Evolutionary conservation across 225 moss, liverwort and hornwort genomes (phyloP).

Genomic region (Straminergon stramineum): DNA sequence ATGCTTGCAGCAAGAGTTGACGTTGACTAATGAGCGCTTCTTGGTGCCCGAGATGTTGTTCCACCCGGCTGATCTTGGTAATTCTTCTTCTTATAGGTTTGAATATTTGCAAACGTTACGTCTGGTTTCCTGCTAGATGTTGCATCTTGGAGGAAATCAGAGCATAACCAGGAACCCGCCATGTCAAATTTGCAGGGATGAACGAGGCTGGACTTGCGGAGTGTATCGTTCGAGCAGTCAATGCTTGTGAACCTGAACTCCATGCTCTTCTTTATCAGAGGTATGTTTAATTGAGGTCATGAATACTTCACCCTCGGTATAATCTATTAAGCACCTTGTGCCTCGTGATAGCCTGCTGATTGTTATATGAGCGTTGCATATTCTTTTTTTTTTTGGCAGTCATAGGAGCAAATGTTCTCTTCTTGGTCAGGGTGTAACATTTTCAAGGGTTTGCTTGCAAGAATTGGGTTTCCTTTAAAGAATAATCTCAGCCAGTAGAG

Average conservation of each 20-base stretch:
- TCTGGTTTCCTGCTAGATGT: background rate
- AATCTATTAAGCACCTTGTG: background rate
- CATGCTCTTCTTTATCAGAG: constrained; percentile 76
- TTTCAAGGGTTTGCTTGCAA: background rate
- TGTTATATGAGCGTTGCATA: background rate
- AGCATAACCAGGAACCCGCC: background rate
- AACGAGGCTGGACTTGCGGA: constrained; percentile 96
- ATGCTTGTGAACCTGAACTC: constrained; percentile 60
- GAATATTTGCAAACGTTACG: background rate
- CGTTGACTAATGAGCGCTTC: constrained; percentile 93
- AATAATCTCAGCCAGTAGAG: background rate
- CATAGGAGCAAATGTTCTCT: background rate
- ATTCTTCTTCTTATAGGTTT: background rate
- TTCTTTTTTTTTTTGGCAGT: background rate
- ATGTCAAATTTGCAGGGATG: constrained; percentile 61
- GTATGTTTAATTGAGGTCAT: constrained; percentile 18
- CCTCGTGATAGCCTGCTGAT: background rate
- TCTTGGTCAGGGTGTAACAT: background rate
- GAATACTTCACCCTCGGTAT: background rate
- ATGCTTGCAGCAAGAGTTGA: constrained; percentile 56
- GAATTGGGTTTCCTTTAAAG: background rate
- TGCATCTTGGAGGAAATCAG: background rate
- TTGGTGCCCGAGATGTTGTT: constrained; percentile 98
- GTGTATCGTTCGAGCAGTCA: constrained; percentile 85
- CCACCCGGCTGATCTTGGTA: constrained; percentile 92